Conservation (phyloP, 331 rosid species). For the Malus hybrid region DNA sequence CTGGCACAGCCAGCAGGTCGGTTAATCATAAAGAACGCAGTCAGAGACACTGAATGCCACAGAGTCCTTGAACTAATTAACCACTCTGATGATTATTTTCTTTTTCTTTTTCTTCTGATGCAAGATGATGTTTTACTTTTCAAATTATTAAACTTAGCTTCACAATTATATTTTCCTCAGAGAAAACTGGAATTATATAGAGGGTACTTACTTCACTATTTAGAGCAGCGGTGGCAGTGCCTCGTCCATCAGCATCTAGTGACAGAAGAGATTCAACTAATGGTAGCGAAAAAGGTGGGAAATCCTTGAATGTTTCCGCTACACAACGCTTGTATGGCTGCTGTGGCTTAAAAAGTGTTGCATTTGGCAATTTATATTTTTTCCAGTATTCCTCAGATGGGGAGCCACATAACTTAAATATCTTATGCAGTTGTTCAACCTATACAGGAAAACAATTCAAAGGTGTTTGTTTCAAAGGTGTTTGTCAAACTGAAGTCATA, state of each 20-base stretch:
- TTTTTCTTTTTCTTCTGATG: not conserved
- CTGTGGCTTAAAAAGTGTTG: slow-evolving; percentile 93
- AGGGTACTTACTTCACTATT: slow-evolving; percentile 66
- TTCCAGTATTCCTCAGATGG: slow-evolving; percentile 96
- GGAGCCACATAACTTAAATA: slow-evolving; percentile 95
- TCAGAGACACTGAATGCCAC: not conserved
- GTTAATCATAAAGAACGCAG: not conserved
- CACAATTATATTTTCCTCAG: not conserved
- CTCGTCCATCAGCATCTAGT: slow-evolving; percentile 67
- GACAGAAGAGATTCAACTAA: slow-evolving; percentile 73
- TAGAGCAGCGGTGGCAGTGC: slow-evolving; percentile 62
- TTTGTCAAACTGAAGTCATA: slow-evolving; percentile 22
- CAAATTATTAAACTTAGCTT: not conserved
- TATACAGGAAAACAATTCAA: slow-evolving; percentile 25
- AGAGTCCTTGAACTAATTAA: not conserved
- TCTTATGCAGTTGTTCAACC: slow-evolving; percentile 98
- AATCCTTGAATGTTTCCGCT: slow-evolving; percentile 72
- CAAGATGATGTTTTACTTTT: not conserved
- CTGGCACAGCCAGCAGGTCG: not conserved
- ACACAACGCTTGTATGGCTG: slow-evolving; percentile 81
- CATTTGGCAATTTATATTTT: slow-evolving; percentile 87
- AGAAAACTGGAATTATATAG: not conserved
- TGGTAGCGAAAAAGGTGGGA: slow-evolving; percentile 65
- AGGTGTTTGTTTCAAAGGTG: slow-evolving; percentile 22
- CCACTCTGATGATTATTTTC: not conserved